Percentiles rank a stretch among this genome's conserved stretches.
These are phyloP conservation scores for Citrus glauca DNA, from an alignment of 345 rosid species.

Conservation along the genomic window DNA sequence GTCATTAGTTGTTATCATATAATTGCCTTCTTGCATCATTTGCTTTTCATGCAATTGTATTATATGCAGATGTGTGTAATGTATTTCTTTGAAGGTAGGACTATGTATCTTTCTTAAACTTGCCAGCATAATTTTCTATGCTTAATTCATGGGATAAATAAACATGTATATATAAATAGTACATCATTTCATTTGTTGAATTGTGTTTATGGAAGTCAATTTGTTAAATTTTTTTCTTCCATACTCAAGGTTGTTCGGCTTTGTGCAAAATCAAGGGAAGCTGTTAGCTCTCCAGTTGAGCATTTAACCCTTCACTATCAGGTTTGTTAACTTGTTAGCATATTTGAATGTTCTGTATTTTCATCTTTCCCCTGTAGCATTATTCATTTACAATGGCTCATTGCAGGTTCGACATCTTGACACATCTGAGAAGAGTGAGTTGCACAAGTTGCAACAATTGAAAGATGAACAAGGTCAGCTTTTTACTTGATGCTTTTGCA, in stretches of 20 bases:
- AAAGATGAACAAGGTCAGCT: slow-evolving; percentile 97
- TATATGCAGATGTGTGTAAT: background rate
- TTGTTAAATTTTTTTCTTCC: slow-evolving; percentile 9
- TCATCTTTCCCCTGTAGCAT: background rate
- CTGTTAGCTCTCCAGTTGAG: slow-evolving; percentile 98
- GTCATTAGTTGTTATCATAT: background rate
- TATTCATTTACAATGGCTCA: slow-evolving; percentile 9
- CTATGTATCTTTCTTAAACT: background rate
- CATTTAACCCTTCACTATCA: slow-evolving; percentile 99
- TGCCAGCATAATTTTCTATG: too few species aligned
- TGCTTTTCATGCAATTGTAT: background rate
- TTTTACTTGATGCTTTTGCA: background rate
- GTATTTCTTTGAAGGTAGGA: background rate
- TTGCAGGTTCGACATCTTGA: slow-evolving; percentile 96
- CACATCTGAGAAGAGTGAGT: slow-evolving; percentile 98
- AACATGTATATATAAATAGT: background rate
- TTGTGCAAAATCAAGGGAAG: slow-evolving; percentile 99
- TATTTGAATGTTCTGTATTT: slow-evolving; percentile 8
- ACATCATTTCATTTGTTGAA: background rate
- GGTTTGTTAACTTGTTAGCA: slow-evolving; percentile 41
- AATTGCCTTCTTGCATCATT: background rate
- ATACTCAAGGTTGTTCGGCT: slow-evolving; percentile 79
- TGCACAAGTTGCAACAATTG: slow-evolving; percentile 95
- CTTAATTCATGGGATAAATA: background rate
- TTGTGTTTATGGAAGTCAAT: background rate